Percentiles rank a stretch among this genome's conserved stretches.
phyloP scores from a whole-genome alignment of 352 stramenopile genomes.

The Globisporangium apiculatum region DNA sequence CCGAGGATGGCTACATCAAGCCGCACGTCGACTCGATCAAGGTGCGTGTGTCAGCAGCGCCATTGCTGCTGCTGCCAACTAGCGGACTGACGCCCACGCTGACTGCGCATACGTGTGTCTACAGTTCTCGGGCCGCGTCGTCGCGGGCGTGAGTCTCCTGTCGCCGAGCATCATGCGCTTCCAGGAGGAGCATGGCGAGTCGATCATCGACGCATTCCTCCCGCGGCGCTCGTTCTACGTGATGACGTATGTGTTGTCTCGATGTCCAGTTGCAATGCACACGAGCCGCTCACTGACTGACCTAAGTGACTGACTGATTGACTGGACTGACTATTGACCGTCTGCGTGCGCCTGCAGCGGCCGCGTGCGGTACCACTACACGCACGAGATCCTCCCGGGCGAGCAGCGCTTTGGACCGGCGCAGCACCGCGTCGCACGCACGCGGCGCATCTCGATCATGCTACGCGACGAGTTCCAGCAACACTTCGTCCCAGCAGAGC shows the following conservation, averaged over 20 bases:
- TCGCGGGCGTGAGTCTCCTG: constrained; percentile 69
- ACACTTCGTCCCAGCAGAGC: too few relatives aligned
- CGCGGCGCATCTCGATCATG: too few relatives aligned
- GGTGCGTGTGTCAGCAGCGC: constrained; percentile 13
- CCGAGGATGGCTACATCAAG: constrained; percentile 78
- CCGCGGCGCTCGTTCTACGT: constrained; percentile 80
- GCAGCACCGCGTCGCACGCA: too few relatives aligned
- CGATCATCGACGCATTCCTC: constrained; percentile 57
- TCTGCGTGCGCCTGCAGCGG: constrained; percentile 19
- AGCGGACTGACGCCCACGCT: too few relatives aligned
- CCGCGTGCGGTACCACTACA: constrained; percentile 81
- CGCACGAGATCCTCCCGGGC: constrained; percentile 75
- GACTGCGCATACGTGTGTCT: background rate
- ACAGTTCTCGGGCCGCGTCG: constrained; percentile 72
- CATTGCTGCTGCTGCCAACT: background rate
- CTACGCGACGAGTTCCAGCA: too few relatives aligned
- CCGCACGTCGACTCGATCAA: constrained; percentile 85
- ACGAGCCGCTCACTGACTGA: background rate
- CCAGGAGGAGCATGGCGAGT: constrained; percentile 71
- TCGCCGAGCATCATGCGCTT: constrained; percentile 83
- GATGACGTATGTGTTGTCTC: constrained; percentile 54
- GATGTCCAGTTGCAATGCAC: too few relatives aligned
- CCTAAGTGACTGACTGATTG: background rate
- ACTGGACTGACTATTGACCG: too few relatives aligned
- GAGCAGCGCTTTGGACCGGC: constrained; percentile 14